Percentiles rank a stretch among this genome's conserved stretches.
These are phyloP conservation scores for Hypoxylon sp. DNA, from an alignment of 2,329 filamentous ascomycete genomes.

Conservation along the genomic window DNA sequence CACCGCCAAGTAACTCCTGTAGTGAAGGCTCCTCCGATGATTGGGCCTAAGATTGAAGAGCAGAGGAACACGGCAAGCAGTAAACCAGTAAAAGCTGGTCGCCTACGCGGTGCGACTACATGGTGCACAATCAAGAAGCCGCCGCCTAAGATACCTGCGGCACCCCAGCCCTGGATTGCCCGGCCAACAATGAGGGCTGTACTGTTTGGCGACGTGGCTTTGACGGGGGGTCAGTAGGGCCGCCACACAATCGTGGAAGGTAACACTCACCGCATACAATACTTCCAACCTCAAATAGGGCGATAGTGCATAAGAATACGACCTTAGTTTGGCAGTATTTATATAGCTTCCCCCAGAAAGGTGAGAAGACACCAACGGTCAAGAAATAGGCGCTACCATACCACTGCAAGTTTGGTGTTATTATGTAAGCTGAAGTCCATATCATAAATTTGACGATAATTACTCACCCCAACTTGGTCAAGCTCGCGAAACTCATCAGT, in stretches of 20 bases:
- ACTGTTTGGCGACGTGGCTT: constrained; percentile 28
- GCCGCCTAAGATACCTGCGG: constrained; percentile 58
- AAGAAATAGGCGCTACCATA: constrained; percentile 58
- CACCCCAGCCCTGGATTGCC: constrained; percentile 49
- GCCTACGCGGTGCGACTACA: constrained; percentile 22
- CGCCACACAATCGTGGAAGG: not conserved
- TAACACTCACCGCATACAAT: constrained; percentile 48
- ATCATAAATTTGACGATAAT: not conserved
- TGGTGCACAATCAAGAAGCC: constrained; percentile 51
- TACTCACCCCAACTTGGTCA: constrained; percentile 52
- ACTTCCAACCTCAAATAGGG: constrained; percentile 57
- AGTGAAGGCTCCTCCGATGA: constrained; percentile 41
- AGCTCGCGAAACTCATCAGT: constrained; percentile 55
- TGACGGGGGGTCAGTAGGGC: not conserved
- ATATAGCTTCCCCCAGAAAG: constrained; percentile 54
- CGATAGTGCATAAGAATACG: constrained; percentile 51
- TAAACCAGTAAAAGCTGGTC: constrained; percentile 48
- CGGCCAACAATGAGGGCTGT: constrained; percentile 43
- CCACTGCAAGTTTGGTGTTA: constrained; percentile 52
- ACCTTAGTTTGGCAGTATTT: constrained; percentile 56
- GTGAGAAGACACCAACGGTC: constrained; percentile 51
- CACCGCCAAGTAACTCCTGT: constrained; percentile 40
- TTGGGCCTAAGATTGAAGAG: constrained; percentile 49
- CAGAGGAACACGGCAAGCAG: constrained; percentile 59
- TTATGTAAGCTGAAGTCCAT: not conserved